phyloP scores from a whole-genome alignment of 164 flowering plant species.

The Kalanchoe fedtschenkoi region DNA sequence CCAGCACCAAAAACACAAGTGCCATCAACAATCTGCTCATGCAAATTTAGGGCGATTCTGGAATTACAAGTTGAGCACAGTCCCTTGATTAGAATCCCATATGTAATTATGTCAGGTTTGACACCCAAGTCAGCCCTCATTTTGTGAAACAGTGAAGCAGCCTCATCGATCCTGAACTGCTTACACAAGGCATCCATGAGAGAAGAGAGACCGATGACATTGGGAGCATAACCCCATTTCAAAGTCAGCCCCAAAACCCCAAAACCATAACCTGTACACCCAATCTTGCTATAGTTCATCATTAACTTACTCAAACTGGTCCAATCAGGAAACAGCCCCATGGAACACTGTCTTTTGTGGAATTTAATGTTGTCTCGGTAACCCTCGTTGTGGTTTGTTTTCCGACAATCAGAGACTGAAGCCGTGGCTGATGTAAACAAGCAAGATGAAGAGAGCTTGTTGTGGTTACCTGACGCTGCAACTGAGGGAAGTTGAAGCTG shows the following conservation, averaged over 20 bases:
- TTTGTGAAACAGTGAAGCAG: slow-evolving; percentile 10
- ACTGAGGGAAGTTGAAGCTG: background rate
- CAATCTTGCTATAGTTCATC: slow-evolving; percentile 14
- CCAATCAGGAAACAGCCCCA: background rate
- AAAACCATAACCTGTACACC: slow-evolving; percentile 7
- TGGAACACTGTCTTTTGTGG: background rate
- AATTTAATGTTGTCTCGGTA: background rate
- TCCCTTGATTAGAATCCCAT: slow-evolving; percentile 13
- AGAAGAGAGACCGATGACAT: slow-evolving; percentile 14
- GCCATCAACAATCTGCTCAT: background rate
- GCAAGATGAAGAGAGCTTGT: background rate
- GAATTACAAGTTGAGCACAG: slow-evolving; percentile 16
- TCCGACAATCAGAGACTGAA: background rate
- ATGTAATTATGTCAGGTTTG: slow-evolving; percentile 17
- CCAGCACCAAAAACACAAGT: background rate
- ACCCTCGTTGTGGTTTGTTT: background rate
- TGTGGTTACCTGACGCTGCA: background rate
- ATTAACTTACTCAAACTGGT: slow-evolving; percentile 10
- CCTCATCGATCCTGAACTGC: slow-evolving; percentile 15
- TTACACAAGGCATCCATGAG: slow-evolving; percentile 21
- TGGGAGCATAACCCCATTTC: background rate
- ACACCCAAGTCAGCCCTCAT: slow-evolving; percentile 7
- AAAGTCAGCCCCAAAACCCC: background rate
- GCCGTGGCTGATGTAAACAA: background rate
- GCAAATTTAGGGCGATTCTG: background rate